These are phyloP conservation scores for Thelonectria blattea DNA, from an alignment of 2,329 filamentous ascomycete genomes.

Conservation along the genomic window DNA sequence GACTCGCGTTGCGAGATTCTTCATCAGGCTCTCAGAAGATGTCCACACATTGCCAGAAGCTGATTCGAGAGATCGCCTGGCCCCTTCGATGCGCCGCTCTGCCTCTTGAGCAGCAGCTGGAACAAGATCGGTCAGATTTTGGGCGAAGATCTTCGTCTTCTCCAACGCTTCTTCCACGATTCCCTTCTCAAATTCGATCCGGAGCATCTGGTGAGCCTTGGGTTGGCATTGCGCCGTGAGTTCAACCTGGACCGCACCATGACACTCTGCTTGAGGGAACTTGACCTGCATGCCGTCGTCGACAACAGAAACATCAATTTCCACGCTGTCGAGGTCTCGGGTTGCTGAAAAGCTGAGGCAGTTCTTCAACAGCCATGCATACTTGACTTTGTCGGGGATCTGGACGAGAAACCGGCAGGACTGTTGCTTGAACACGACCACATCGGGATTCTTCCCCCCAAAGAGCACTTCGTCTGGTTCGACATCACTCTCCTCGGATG, in stretches of 20 bases:
- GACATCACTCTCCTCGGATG: conserved; percentile 40
- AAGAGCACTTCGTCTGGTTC: conserved; percentile 44
- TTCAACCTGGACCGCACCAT: conserved; percentile 63
- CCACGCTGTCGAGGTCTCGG: conserved; percentile 54
- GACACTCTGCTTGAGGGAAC: conserved; percentile 59
- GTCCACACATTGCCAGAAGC: conserved; percentile 41
- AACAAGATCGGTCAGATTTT: conserved; percentile 48
- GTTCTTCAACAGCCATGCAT: conserved; percentile 61
- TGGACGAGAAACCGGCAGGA: conserved; percentile 59
- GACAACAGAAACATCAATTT: conserved; percentile 54
- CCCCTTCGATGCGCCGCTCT: conserved; percentile 45
- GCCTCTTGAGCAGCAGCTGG: conserved; percentile 49
- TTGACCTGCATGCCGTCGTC: conserved; percentile 60
- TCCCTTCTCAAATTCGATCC: conserved; percentile 63
- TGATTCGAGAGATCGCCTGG: conserved; percentile 40
- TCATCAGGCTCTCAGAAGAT: conserved; percentile 39
- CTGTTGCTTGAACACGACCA: conserved; percentile 44
- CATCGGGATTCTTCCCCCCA: conserved; percentile 40
- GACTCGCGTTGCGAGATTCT: conserved; percentile 30
- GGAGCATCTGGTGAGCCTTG: conserved; percentile 65
- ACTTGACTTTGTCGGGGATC: conserved; percentile 56
- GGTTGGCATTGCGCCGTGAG: conserved; percentile 65
- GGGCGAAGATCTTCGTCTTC: conserved; percentile 50
- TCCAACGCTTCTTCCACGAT: conserved; percentile 53
- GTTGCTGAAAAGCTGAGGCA: conserved; percentile 63